Base-by-base conservation (phyloP, 2,329 filamentous ascomycete genomes). In the Fusarium chuoi region DNA sequence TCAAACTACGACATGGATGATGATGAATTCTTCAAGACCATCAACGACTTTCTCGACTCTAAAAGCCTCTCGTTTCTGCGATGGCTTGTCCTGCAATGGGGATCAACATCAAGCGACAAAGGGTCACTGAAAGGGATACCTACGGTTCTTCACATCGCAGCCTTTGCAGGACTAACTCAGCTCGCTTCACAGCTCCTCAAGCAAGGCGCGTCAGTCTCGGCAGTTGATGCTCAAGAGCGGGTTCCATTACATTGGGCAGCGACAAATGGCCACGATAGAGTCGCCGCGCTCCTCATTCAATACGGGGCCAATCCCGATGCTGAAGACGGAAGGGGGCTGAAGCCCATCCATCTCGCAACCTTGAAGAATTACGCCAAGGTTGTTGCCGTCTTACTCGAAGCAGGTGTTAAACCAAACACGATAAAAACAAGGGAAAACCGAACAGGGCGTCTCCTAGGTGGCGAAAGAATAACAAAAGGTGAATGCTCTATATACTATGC, bases 221-320 rank as follows among this genome's bases (percentile, higher is more conserved):
- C 45, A 7, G 2, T 35, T 6, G 73, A 77, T 52, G 65, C 67
- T 6, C 75, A 71, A 44, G 58, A 68, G 24, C 67, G 75, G 5
- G 57, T 54, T 7, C 71, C 75, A 4, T 41, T 77, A 3, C 75
- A 77, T 14, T 77, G 75, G 75, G 75, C 75, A 3, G 71, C 75
- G 17, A 8, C 11, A 8, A 77, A 77, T 38, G 75, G 75, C 0
- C 75, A 77, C 24, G 42, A n/a, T 20, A 68, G 70, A 26, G 35
- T 71, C 3, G 68, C 28, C 7, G 46, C 61, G 2, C 36, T 77
- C 6, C 70, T 77, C 10, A 36, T 77, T 5, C 33, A 64, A 12
- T 4, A 66, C 22, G 67, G 71, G 14, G 51, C 65, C 20, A 42
- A 75, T n/a, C 60, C 65, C 0, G 42, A 77, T 48, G 30, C 64